phyloP scores from a whole-genome alignment of 768 basidiomycete species.

The Sarcomyxa edulis region DNA sequence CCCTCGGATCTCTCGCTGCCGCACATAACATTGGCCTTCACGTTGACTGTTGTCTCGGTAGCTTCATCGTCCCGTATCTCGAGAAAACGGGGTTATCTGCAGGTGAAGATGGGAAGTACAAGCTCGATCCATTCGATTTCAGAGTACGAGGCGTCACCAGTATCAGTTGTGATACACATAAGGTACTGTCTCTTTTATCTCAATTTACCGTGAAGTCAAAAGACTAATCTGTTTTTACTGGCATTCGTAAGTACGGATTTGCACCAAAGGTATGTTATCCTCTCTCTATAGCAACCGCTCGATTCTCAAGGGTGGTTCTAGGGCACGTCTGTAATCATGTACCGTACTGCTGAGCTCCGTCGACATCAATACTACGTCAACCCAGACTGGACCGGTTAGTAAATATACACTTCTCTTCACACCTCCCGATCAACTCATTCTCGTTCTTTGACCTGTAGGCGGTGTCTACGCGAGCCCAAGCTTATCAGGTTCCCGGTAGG shows the following conservation, averaged over 20 bases:
- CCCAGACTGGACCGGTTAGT: slow-evolving; percentile 69
- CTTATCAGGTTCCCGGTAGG: slow-evolving; percentile 84
- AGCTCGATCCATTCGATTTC: slow-evolving; percentile 81
- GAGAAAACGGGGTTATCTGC: slow-evolving; percentile 68
- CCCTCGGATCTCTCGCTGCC: slow-evolving; percentile 69
- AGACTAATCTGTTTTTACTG: slow-evolving; percentile 7
- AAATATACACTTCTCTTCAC: slow-evolving; percentile 1
- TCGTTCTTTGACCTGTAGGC: slow-evolving; percentile 37
- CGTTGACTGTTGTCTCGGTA: slow-evolving; percentile 93
- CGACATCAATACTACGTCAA: slow-evolving; percentile 84
- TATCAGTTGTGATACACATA: slow-evolving; percentile 95
- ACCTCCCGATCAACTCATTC: neutral
- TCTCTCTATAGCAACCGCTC: slow-evolving; percentile 1
- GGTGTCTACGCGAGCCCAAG: slow-evolving; percentile 90
- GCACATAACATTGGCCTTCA: slow-evolving; percentile 80
- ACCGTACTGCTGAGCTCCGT: slow-evolving; percentile 71
- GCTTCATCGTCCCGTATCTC: slow-evolving; percentile 92
- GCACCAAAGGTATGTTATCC: slow-evolving; percentile 71
- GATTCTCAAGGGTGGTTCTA: slow-evolving; percentile 18
- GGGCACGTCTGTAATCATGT: slow-evolving; percentile 96
- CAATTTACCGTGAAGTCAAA: slow-evolving; percentile 1
- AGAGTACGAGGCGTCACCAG: slow-evolving; percentile 86
- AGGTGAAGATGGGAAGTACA: slow-evolving; percentile 51
- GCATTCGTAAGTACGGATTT: slow-evolving; percentile 75
- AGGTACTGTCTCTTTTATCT: slow-evolving; percentile 36